A percentile compares a stretch with the other conserved stretches of the same genome.
phyloP scores from a whole-genome alignment of 2,329 filamentous ascomycete genomes.

The Thielaviopsis punctulata region DNA sequence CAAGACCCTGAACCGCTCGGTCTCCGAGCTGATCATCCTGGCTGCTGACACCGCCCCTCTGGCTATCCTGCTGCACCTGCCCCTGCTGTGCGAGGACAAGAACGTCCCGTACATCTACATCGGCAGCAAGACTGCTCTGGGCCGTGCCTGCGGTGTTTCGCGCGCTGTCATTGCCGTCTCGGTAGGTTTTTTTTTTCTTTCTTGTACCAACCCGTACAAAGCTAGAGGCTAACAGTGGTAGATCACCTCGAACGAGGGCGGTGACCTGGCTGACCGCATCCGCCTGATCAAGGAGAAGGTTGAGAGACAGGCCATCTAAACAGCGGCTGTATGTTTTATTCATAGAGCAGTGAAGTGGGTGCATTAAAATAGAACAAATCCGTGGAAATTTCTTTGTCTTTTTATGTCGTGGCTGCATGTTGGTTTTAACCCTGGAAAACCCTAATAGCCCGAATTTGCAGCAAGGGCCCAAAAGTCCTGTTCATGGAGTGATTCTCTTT shows the following conservation, averaged over 20 bases:
- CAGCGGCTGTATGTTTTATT: slow-evolving; percentile 1
- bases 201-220: background rate
- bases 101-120: slow-evolving; percentile 50
- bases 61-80: slow-evolving; percentile 76
- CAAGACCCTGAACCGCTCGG: slow-evolving; percentile 82
- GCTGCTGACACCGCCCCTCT: slow-evolving; percentile 78
- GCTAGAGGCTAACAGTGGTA: background rate
- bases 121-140: slow-evolving; percentile 66
- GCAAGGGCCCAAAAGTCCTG: too few species aligned
- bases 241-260: slow-evolving; percentile 85
- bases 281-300: slow-evolving; percentile 84
- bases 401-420: background rate
- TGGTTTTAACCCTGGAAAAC: background rate
- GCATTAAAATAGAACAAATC: background rate
- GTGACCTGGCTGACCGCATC: slow-evolving; percentile 77
- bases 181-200: slow-evolving; percentile 8
- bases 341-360: background rate
- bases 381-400: slow-evolving; percentile 3
- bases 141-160: slow-evolving; percentile 76
- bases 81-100: slow-evolving; percentile 74
- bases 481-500: too few species aligned
- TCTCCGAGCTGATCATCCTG: slow-evolving; percentile 74
- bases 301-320: slow-evolving; percentile 83
- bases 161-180: slow-evolving; percentile 71
- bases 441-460: too few species aligned